A percentile compares a stretch with the other conserved stretches of the same genome.
These are phyloP conservation scores for Insectozyma bohioensis DNA, from an alignment of 1,139 yeast species.

Conservation along the genomic window DNA sequence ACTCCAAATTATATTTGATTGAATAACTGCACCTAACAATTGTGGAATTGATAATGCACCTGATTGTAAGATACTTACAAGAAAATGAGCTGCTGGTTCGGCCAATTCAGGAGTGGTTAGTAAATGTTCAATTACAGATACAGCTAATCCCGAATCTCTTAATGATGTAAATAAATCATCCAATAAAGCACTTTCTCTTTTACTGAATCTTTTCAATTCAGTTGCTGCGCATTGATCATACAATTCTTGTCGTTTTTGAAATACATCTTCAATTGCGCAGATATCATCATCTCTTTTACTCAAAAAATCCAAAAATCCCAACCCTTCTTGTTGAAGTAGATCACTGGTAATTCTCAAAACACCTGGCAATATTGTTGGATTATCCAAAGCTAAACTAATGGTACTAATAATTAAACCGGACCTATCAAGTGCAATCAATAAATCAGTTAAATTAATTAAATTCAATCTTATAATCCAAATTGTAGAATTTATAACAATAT, in stretches of 20 bases:
- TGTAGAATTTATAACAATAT: constrained; percentile 23
- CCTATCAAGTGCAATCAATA: constrained; percentile 27
- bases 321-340: constrained; percentile 22
- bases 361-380: constrained; percentile 31
- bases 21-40: constrained; percentile 22
- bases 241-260: background rate
- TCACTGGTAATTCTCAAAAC: constrained; percentile 24
- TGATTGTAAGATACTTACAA: constrained; percentile 23
- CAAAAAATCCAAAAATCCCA: constrained; percentile 15
- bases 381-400: constrained; percentile 24
- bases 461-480: constrained; percentile 22
- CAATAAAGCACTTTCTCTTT: constrained; percentile 26
- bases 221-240: too few relatives aligned
- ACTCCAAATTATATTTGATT: constrained; percentile 21
- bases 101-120: constrained; percentile 29
- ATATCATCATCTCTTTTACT: constrained; percentile 4
- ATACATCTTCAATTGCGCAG: too few relatives aligned
- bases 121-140: constrained; percentile 26
- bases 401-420: constrained; percentile 30
- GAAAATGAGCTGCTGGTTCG: constrained; percentile 27
- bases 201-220: constrained; percentile 9
- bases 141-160: constrained; percentile 32
- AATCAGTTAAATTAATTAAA: constrained; percentile 24
- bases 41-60: constrained; percentile 24
- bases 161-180: constrained; percentile 26